Conservation (phyloP, 768 basidiomycete species). For the Fibroporia radiculosa region DNA sequence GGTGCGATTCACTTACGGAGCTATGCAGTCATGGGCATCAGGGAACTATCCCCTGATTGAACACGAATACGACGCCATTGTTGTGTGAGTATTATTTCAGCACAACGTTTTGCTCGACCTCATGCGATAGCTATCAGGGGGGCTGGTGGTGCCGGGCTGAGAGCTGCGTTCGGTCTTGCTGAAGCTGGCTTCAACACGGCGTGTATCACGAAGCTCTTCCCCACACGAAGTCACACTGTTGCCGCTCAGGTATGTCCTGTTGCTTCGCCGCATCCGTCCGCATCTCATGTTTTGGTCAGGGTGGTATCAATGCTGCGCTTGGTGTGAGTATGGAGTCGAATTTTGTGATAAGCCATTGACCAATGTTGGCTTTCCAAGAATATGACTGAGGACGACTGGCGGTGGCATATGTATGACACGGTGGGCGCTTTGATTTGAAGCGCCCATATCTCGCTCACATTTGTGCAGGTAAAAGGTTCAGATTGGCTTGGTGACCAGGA, state of each 20-base stretch:
- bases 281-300: conserved; percentile 36
- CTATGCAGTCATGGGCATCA: conserved; percentile 58
- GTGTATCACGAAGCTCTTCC: conserved; percentile 98
- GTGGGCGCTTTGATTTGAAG: conserved; percentile 35
- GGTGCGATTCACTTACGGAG: too few relatives aligned
- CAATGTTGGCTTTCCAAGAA: conserved; percentile 41
- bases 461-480: conserved; percentile 84
- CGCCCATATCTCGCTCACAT: conserved; percentile 9
- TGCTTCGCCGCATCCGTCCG: conserved; percentile 4
- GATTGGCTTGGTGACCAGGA: conserved; percentile 99
- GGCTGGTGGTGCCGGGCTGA: conserved; percentile 95
- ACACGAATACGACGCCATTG: conserved; percentile 98
- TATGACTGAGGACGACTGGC: conserved; percentile 99
- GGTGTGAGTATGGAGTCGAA: conserved; percentile 48
- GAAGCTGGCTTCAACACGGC: conserved; percentile 99
- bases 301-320: conserved; percentile 96
- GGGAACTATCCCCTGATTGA: conserved; percentile 96
- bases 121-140: conserved; percentile 43
- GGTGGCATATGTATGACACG: conserved; percentile 98
- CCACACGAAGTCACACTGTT: conserved; percentile 96
- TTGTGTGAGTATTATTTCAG: conserved; percentile 61
- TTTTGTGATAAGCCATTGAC: background rate
- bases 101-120: background rate
- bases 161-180: conserved; percentile 97
- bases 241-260: conserved; percentile 74